These are phyloP conservation scores for Emmonsiellopsis sp. DNA, from an alignment of 2,329 filamentous ascomycete genomes.

Conservation along the genomic window DNA sequence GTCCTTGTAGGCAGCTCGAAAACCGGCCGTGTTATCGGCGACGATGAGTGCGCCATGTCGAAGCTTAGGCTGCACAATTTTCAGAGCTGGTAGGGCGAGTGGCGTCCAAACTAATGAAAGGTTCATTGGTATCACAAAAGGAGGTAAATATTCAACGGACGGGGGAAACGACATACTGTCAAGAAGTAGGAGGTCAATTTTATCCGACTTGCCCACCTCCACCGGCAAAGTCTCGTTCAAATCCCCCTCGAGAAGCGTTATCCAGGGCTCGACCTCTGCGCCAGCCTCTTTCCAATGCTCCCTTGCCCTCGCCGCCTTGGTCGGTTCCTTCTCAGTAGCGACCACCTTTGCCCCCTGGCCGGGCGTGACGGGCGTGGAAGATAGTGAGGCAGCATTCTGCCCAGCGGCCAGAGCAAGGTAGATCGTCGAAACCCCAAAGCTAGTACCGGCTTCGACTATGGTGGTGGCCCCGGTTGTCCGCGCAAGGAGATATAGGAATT, in stretches of 20 bases:
- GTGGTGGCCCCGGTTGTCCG: slow-evolving; percentile 40
- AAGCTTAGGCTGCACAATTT: slow-evolving; percentile 37
- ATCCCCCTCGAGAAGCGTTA: slow-evolving; percentile 51
- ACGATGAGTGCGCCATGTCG: slow-evolving; percentile 41
- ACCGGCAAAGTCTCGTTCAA: slow-evolving; percentile 46
- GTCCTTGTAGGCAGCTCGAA: slow-evolving; percentile 36
- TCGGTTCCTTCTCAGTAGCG: slow-evolving; percentile 50
- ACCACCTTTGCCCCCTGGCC: slow-evolving; percentile 40
- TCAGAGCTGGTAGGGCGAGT: slow-evolving; percentile 44
- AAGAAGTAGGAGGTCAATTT: slow-evolving; percentile 48
- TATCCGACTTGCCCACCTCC: slow-evolving; percentile 28
- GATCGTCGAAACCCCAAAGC: slow-evolving; percentile 53
- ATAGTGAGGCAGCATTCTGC: slow-evolving; percentile 31
- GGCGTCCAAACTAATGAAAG: slow-evolving; percentile 43
- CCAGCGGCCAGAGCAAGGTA: slow-evolving; percentile 51
- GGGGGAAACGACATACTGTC: slow-evolving; percentile 43
- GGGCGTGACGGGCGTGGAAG: slow-evolving; percentile 3
- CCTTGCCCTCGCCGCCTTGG: slow-evolving; percentile 44
- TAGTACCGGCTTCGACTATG: slow-evolving; percentile 52
- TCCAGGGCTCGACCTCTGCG: slow-evolving; percentile 37
- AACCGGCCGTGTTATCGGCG: slow-evolving; percentile 39
- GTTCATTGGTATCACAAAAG: slow-evolving; percentile 1
- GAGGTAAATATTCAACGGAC: background rate
- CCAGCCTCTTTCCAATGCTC: slow-evolving; percentile 46
- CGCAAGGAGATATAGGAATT: slow-evolving; percentile 46